These are phyloP conservation scores for Acacia concinna DNA, from an alignment of 331 rosid species.

Conservation along the genomic window DNA sequence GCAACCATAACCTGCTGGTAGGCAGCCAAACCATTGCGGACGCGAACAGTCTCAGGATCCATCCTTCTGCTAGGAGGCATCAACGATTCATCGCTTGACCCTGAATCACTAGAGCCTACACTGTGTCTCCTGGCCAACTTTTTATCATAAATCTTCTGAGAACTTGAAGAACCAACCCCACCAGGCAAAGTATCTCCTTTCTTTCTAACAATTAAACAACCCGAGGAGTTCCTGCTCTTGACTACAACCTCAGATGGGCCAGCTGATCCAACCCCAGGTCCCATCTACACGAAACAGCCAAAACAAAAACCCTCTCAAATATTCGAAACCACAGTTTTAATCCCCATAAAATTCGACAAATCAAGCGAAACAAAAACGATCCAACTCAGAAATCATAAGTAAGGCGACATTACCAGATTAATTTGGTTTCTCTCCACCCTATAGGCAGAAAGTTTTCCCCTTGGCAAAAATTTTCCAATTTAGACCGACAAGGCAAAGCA, in stretches of 20 bases:
- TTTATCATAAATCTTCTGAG: slow-evolving; percentile 45
- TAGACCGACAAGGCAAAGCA: slow-evolving; percentile 26
- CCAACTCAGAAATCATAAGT: slow-evolving; percentile 45
- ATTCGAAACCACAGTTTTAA: slow-evolving; percentile 37
- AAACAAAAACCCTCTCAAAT: slow-evolving; percentile 34
- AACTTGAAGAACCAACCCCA: slow-evolving; percentile 53
- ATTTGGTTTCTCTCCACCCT: slow-evolving; percentile 11
- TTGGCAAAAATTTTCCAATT: neutral
- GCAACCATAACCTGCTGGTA: slow-evolving; percentile 52
- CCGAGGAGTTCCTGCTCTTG: slow-evolving; percentile 77
- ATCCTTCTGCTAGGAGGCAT: slow-evolving; percentile 60
- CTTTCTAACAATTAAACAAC: slow-evolving; percentile 81
- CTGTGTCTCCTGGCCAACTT: slow-evolving; percentile 60
- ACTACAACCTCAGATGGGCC: slow-evolving; percentile 72
- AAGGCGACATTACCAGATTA: slow-evolving; percentile 46
- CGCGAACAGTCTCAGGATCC: slow-evolving; percentile 69
- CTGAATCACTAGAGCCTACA: slow-evolving; percentile 62
- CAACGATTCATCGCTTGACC: slow-evolving; percentile 67
- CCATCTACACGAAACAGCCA: slow-evolving; percentile 56
- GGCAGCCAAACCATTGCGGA: slow-evolving; percentile 60
- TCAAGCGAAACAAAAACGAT: slow-evolving; percentile 19
- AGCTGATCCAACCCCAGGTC: slow-evolving; percentile 64
- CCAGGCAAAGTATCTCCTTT: slow-evolving; percentile 60
- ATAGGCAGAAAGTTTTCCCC: neutral
- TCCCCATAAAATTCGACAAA: slow-evolving; percentile 38